These are phyloP conservation scores for Beauveria caledonica DNA, from an alignment of 2,329 filamentous ascomycete genomes.

Conservation along the genomic window DNA sequence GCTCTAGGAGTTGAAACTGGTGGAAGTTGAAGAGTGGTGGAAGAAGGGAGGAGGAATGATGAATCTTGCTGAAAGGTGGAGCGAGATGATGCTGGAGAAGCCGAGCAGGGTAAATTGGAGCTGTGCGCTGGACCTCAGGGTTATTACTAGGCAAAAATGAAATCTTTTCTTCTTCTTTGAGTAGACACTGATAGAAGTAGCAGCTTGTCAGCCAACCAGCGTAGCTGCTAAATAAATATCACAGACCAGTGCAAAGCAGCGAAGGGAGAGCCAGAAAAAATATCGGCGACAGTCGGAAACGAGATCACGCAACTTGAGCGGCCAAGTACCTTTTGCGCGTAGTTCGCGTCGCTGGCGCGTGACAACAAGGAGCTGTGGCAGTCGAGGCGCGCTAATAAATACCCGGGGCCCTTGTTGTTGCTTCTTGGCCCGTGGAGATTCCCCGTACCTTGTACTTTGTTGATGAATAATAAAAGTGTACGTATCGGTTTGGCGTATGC, in stretches of 20 bases:
- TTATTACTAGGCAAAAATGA: not conserved
- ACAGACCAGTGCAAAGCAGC: not conserved
- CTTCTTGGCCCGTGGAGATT: not conserved
- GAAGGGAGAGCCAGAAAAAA: not conserved
- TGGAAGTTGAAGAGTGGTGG: not conserved
- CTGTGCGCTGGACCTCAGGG: constrained; percentile 3
- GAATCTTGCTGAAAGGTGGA: not conserved
- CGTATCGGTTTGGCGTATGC: not conserved
- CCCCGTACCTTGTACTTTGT: not conserved
- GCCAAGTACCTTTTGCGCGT: not conserved
- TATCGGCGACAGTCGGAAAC: constrained; percentile 3
- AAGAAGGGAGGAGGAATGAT: not conserved
- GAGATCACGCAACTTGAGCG: not conserved
- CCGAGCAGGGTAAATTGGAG: not conserved
- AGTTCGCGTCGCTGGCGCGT: not conserved
- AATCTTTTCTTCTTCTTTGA: not conserved
- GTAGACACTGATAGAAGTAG: not conserved
- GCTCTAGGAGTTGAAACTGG: not conserved
- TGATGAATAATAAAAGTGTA: not conserved
- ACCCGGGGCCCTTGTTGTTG: not conserved
- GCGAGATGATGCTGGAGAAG: constrained; percentile 7
- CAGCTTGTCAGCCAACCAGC: not conserved
- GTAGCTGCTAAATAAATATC: not conserved
- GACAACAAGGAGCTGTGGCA: not conserved
- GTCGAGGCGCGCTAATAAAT: not conserved